Evolutionary conservation across 345 rosid genomes (phyloP).

Genomic region (Gossypium longicalyx): DNA sequence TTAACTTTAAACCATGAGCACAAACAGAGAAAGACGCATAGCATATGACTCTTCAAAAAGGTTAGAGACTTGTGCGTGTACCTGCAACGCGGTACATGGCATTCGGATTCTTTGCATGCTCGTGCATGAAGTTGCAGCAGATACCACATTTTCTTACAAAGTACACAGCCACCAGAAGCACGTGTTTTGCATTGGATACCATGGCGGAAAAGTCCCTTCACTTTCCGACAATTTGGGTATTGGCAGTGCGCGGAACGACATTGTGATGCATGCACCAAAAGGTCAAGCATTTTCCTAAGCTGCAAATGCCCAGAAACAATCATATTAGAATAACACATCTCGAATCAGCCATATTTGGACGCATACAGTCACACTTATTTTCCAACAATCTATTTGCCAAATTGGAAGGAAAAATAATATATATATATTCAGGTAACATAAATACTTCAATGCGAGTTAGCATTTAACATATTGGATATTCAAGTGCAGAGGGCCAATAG

Average conservation of each 20-base stretch:
- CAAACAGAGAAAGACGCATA: background rate
- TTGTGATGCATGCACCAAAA: slow-evolving; percentile 93
- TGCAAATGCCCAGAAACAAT: slow-evolving; percentile 37
- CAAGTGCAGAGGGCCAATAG: background rate
- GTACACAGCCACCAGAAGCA: slow-evolving; percentile 88
- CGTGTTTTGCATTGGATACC: slow-evolving; percentile 85
- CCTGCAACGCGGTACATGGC: slow-evolving; percentile 98
- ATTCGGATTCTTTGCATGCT: slow-evolving; percentile 91
- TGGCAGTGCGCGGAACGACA: slow-evolving; percentile 81
- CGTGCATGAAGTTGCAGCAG: slow-evolving; percentile 95
- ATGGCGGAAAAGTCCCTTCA: slow-evolving; percentile 94
- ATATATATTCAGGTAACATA: background rate
- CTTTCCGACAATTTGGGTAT: slow-evolving; percentile 68
- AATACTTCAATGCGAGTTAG: background rate
- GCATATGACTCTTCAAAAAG: background rate
- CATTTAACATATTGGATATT: background rate
- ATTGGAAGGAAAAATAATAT: background rate
- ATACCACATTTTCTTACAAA: slow-evolving; percentile 98
- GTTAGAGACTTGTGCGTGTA: slow-evolving; percentile 21
- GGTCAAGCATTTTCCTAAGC: slow-evolving; percentile 99
- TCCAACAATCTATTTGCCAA: background rate
- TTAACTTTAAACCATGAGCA: background rate
- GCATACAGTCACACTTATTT: background rate
- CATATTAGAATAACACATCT: slow-evolving; percentile 2
- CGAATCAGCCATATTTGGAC: background rate